A percentile compares a stretch with the other conserved stretches of the same genome.
Conservation (phyloP, 2,329 filamentous ascomycete species). For the Trichoderma koningii region DNA sequence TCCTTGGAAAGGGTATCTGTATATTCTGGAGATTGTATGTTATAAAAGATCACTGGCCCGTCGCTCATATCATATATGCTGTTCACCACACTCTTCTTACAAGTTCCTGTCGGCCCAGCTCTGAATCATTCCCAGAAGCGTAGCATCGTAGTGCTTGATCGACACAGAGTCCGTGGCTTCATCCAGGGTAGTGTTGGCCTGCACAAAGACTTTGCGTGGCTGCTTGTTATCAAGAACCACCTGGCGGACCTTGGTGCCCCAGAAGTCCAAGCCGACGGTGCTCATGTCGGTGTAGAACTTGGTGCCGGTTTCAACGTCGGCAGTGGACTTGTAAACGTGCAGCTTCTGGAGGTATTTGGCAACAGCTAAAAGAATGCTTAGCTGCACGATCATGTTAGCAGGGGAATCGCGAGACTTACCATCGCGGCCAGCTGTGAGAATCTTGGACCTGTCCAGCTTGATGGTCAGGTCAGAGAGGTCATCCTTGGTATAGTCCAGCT, state of each 20-base stretch:
- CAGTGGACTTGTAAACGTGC: conserved; percentile 89
- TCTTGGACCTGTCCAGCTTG: conserved; percentile 81
- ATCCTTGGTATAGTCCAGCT: conserved; percentile 70
- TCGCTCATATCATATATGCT: not conserved
- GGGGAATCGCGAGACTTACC: conserved; percentile 41
- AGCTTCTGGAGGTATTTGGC: conserved; percentile 87
- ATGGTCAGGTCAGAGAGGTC: conserved; percentile 82
- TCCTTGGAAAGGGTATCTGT: conserved; percentile 5
- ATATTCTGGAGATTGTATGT: conserved; percentile 1
- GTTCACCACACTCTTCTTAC: conserved; percentile 36
- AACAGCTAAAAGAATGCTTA: conserved; percentile 58
- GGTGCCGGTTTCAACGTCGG: conserved; percentile 75
- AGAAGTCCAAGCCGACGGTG: conserved; percentile 77
- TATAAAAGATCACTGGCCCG: not conserved
- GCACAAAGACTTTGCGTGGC: conserved; percentile 88
- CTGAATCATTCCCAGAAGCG: conserved; percentile 76
- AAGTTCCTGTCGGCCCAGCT: conserved; percentile 70
- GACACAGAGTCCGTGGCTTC: conserved; percentile 68
- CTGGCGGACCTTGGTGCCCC: conserved; percentile 75
- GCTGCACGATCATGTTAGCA: not conserved
- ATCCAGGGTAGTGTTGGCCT: conserved; percentile 82
- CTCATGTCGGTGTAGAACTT: conserved; percentile 84
- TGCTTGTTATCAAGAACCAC: conserved; percentile 76
- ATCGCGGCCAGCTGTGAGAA: conserved; percentile 76
- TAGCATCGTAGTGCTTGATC: conserved; percentile 84